phyloP scores from a whole-genome alignment of 75 land plant species.

The Selaginella moellendorffii region DNA sequence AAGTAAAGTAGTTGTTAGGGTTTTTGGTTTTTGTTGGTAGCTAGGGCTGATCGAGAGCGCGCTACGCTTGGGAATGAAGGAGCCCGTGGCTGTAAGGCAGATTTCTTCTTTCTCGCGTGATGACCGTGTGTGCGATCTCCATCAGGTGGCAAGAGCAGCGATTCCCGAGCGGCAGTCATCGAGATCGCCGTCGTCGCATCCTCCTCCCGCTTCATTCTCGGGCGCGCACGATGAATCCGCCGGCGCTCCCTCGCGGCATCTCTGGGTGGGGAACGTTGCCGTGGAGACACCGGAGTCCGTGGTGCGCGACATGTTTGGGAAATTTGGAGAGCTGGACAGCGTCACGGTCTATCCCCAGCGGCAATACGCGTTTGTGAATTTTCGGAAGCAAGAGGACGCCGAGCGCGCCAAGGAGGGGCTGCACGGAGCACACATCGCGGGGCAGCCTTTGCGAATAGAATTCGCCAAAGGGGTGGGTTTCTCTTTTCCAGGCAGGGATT shows the following conservation, averaged over 20 bases:
- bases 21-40: too few relatives aligned
- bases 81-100: too few relatives aligned
- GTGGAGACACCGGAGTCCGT: constrained; percentile 37
- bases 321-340: constrained; percentile 52
- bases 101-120: too few relatives aligned
- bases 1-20: too few relatives aligned
- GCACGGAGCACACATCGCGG: constrained; percentile 38
- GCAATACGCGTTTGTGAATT: constrained; percentile 66
- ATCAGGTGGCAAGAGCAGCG: too few relatives aligned
- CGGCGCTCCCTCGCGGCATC: constrained; percentile 30
- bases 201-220: too few relatives aligned
- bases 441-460: constrained; percentile 46
- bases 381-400: constrained; percentile 45
- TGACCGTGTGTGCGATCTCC: too few relatives aligned
- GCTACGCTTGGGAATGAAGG: too few relatives aligned
- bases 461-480: constrained; percentile 74
- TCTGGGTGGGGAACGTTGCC: constrained; percentile 76
- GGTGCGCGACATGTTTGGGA: constrained; percentile 31
- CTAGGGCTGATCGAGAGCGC: too few relatives aligned
- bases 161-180: too few relatives aligned
- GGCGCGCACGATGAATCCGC: too few relatives aligned
- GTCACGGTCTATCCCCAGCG: constrained; percentile 36
- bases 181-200: too few relatives aligned
- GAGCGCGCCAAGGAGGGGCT: constrained; percentile 54
- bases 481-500: neutral